Base-by-base conservation (phyloP, 352 stramenopile species). In the Pythium aristosporum region DNA sequence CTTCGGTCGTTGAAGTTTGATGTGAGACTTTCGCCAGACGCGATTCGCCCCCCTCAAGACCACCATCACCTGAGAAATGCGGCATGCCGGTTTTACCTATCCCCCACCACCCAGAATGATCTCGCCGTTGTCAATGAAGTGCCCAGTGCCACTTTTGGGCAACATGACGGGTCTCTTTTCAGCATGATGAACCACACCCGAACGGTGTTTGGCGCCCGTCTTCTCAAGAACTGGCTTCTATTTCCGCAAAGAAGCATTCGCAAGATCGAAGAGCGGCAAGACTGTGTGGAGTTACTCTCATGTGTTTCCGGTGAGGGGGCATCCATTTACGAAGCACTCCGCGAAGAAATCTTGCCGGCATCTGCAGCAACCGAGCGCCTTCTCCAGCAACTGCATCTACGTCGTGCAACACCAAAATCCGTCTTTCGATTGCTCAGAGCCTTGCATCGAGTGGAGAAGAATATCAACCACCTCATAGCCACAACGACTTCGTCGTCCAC, bases 131-230 rank as follows among this genome's bases (percentile, higher is more conserved):
- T 67, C 9, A 49, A 16, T 9, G 49, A 52, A 15, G 28, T 18
- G 5, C 16, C 9, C 3, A 42, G 11, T 21, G 37, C 12, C 15
- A 11, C 5, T 12, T 13, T 44, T 6, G 15, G 20, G 8, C 8
- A 20, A 11, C 1, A 13, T 37, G 21, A 37, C 5, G 39, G 47
- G 11, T 70, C 63, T 4, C 63, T 70, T 3, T 70, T 70, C 32
- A 20, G 43, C 36, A 15, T 70, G 6, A 43, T 70, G 5, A 61
- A 70, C 39, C 63, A 70, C 39, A 66, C 63, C 2, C 13, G 15
- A 13, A 70, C 63, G 15, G 4, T 18, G 5, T 70, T 58, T 41
- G 63, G 63, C 20, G 57, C 63, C 6, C 42, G 63, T 18, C 41
- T 42, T 25, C 25, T 70, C n/a, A 54, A 32, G 5, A 21, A 60